Base-by-base conservation (phyloP, 2,329 filamentous ascomycete genomes). In the Cladophialophora psammophila region DNA sequence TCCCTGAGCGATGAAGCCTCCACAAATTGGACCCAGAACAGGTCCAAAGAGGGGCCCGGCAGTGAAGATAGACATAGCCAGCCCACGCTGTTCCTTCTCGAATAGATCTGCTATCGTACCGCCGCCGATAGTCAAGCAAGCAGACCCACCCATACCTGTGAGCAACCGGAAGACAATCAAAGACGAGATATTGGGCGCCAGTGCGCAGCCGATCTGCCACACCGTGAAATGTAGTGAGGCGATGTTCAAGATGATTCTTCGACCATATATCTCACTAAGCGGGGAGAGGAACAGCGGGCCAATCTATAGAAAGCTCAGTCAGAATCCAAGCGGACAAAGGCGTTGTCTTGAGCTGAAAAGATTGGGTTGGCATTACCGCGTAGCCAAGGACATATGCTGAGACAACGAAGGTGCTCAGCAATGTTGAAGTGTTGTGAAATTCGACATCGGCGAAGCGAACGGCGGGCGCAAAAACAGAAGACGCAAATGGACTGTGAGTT, bases 151-250 rank as follows among this genome's bases (percentile, higher is more conserved):
- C 10, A 81, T 64, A 5, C 80, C 80, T 66, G 76, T 77, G 68
- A 97, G 84, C 76, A 97, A 96, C 5, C 94, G 88, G 15, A 85
- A 85, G 15, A 96, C 81, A 57, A 97, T 80, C 82, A 96, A 87
- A 3, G 92, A 94, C 70, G 87, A 80, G 15, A 93, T 90, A 74
- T 95, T 95, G 60, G 83, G 81, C n/a, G 91, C 90, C 18, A 90
- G 79, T 1, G 87, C 64, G 20, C 64, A 67, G 10, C 52, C 59
- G 34, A 67, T 54, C 13, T 63, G 60, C 60, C 60, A 67, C 53
- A 67, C n/a, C 12, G 63, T 40, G 34, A 63, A 67, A 38, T 40
- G 20, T 18, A 63, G 6, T 15, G 54, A 48, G 8, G 60, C 54
- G 20, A 42, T 42, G 15, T 42, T 38, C 26, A 57, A 40, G n/a